Conservation (phyloP, 768 basidiomycete species). For the Filobasidium wieringae region DNA sequence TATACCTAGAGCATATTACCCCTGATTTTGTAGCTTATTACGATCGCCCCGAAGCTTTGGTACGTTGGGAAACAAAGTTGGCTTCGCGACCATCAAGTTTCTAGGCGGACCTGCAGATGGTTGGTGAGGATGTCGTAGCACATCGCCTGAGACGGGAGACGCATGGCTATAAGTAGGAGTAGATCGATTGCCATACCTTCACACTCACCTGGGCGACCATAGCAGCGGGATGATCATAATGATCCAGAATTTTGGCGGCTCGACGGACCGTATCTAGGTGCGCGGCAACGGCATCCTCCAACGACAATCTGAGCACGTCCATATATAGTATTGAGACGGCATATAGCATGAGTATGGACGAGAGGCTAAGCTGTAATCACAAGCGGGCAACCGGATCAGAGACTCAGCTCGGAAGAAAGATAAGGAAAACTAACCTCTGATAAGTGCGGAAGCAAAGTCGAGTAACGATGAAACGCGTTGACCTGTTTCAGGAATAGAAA, state of each 20-base stretch:
- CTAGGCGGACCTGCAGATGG: not conserved
- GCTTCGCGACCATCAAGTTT: too few species aligned
- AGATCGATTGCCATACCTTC: not conserved
- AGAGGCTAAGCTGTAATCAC: not conserved
- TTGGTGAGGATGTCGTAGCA: not conserved
- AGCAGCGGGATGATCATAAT: conserved; percentile 9
- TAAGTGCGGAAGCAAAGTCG: conserved; percentile 2
- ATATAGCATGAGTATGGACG: conserved; percentile 4
- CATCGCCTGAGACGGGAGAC: not conserved
- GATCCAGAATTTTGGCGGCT: not conserved
- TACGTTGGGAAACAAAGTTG: too few species aligned
- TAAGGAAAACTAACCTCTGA: not conserved
- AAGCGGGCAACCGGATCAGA: not conserved
- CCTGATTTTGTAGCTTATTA: too few species aligned
- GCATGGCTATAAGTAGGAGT: not conserved
- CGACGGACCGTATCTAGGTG: not conserved
- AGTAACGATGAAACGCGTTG: conserved; percentile 3
- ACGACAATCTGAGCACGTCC: conserved; percentile 5
- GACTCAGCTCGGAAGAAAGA: not conserved
- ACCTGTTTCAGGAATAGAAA: not conserved
- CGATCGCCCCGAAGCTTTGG: too few species aligned
- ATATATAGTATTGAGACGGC: conserved; percentile 7
- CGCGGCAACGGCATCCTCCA: not conserved
- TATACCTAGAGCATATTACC: too few species aligned
- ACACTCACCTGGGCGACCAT: conserved; percentile 1